phyloP scores from a whole-genome alignment of 345 rosid genomes.

The Hibiscus tridactylites region DNA sequence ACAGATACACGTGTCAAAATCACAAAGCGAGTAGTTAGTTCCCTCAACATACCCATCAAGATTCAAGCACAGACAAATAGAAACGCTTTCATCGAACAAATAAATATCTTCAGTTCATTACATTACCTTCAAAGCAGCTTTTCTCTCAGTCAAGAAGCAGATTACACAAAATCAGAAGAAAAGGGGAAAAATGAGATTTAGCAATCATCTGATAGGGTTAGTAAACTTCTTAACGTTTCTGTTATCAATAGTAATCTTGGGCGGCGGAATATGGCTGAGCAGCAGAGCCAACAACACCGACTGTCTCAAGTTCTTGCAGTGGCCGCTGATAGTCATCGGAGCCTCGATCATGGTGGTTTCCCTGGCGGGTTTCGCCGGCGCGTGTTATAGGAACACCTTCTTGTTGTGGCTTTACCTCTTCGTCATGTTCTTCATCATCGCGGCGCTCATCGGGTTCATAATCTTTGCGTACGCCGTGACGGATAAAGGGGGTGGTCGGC shows the following conservation, averaged over 20 bases:
- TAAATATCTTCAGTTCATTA: too few species aligned
- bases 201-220: constrained; percentile 69
- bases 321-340: constrained; percentile 85
- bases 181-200: constrained; percentile 44
- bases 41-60: not conserved
- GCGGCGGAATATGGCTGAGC: constrained; percentile 99
- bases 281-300: constrained; percentile 82
- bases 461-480: constrained; percentile 83
- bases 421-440: constrained; percentile 76
- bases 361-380: constrained; percentile 81
- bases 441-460: constrained; percentile 72
- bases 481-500: constrained; percentile 68
- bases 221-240: constrained; percentile 85
- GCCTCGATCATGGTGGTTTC: constrained; percentile 68
- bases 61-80: not conserved
- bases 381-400: constrained; percentile 72
- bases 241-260: constrained; percentile 78
- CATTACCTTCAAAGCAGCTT: not conserved
- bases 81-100: not conserved
- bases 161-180: not conserved
- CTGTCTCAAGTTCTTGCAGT: constrained; percentile 77
- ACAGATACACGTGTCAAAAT: not conserved
- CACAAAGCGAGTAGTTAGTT: not conserved
- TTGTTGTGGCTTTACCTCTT: constrained; percentile 79
- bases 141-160: not conserved